Conservation (phyloP, 192 early-diverging fungal genomes). For the Gamsiella multidivaricata region DNA sequence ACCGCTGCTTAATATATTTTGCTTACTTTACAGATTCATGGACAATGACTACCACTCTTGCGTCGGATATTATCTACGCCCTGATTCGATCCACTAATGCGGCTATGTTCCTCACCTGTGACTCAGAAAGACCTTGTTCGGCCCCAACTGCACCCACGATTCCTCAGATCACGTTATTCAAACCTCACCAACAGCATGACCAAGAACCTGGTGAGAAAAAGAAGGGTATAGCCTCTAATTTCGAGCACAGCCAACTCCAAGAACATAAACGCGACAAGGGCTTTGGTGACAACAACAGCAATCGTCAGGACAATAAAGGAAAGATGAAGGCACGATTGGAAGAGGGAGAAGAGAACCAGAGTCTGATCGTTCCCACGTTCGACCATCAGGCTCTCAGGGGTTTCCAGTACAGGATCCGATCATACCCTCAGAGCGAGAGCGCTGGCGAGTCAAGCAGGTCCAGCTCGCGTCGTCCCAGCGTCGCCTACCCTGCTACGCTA, state of each 20-base stretch:
- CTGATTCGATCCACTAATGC: slow-evolving; percentile 6
- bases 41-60: not conserved
- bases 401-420: not conserved
- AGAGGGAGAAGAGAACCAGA: not conserved
- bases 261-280: no score
- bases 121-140: slow-evolving; percentile 2
- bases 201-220: not conserved
- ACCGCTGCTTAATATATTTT: no score
- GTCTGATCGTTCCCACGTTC: not conserved
- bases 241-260: no score
- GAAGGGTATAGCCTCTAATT: no score
- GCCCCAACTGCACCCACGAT: slow-evolving; percentile 2
- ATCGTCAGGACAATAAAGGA: no score
- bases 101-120: slow-evolving; percentile 10
- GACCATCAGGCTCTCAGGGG: not conserved
- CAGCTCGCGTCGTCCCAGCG: slow-evolving; percentile 11
- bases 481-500: not conserved
- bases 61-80: slow-evolving; percentile 3
- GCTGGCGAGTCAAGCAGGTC: slow-evolving; percentile 15
- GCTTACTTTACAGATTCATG: not conserved
- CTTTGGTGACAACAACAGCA: no score
- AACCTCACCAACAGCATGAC: not conserved
- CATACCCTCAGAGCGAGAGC: not conserved
- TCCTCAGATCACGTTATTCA: not conserved
- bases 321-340: no score